Evolutionary conservation across 176 grass and related monocot genomes (phyloP), one percentile per base, ranked within the genome.

Genomic region (Carex littledalei): DNA sequence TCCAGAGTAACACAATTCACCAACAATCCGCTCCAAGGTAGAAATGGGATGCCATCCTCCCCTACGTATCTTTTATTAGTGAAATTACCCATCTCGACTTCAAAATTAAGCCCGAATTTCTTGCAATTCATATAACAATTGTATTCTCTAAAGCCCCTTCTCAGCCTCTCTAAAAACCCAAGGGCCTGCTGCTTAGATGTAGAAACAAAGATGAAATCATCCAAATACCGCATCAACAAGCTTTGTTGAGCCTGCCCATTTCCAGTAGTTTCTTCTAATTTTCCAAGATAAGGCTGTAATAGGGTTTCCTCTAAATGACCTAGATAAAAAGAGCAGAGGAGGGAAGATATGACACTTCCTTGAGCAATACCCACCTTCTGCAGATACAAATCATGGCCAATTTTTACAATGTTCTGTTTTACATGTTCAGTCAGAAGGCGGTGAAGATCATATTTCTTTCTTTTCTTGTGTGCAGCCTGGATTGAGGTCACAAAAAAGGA

Each of bases 1-100:
- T 98, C 95, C 13, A 98, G 72, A 76, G 91, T 91, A 85, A 86
- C 84, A 84, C 91, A 98, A 74, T 98, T 94, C 84, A 98, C 57
- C 84, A 98, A 89, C 82, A 98, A 98, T 73, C 95, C 95, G 49
- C 95, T 90, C 95, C 95, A 98, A n/a, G 95, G 91, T 84, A 98
- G 85, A 92, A 98, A 98, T 82, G 79, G 80, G 70, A 86, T 71
- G 52, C 95, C 91, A 93, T 98, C 92, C 61, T 86, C 91, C 35
- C 89, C 86, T 39, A 35, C 54, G 74, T 94, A 98, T 80, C 92
- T 61, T 59, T 87, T 93, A 86, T 94, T 90, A 84, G 41, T 31
- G 35, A 75, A 87, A 76, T 43, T 59, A 58, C 80, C 89, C 32
- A 78, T 64, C 85, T 54, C 31, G 61, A 90, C 47, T 12, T 91